Evolutionary conservation across 176 grass and related monocot genomes (phyloP).

Genomic region (Neostapfia colusana): DNA sequence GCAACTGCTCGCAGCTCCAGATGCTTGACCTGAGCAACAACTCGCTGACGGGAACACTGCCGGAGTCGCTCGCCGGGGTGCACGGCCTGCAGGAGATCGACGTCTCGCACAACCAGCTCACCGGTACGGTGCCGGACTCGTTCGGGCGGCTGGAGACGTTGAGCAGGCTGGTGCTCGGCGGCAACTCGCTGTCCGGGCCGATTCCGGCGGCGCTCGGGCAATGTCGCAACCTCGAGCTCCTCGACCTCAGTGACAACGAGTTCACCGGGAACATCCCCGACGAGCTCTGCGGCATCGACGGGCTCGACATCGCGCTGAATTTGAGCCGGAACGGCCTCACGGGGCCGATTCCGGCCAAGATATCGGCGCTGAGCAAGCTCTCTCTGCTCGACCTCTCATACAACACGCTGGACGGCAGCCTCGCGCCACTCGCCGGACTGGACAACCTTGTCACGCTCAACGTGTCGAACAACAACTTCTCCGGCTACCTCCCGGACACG

Average conservation of each 20-base stretch:
- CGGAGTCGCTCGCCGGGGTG: slow-evolving; percentile 53
- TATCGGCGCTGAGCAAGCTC: slow-evolving; percentile 67
- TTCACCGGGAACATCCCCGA: slow-evolving; percentile 63
- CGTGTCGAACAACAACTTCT: slow-evolving; percentile 93
- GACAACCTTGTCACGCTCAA: slow-evolving; percentile 91
- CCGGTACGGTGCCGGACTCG: slow-evolving; percentile 45
- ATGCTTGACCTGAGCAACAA: slow-evolving; percentile 90
- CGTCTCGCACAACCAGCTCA: slow-evolving; percentile 59
- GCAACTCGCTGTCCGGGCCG: slow-evolving; percentile 59
- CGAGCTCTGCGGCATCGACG: slow-evolving; percentile 58
- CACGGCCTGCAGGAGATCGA: slow-evolving; percentile 75
- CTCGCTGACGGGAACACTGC: slow-evolving; percentile 55
- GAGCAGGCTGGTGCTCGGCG: slow-evolving; percentile 62
- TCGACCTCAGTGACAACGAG: slow-evolving; percentile 77
- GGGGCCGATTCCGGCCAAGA: slow-evolving; percentile 56
- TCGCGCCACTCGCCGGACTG: slow-evolving; percentile 58
- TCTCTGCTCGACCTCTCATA: slow-evolving; percentile 83
- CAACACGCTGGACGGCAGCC: slow-evolving; percentile 64
- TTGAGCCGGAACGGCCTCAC: slow-evolving; percentile 71
- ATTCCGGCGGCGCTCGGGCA: slow-evolving; percentile 68
- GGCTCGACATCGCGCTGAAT: slow-evolving; percentile 86
- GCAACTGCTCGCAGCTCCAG: slow-evolving; percentile 81
- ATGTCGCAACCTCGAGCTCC: slow-evolving; percentile 66
- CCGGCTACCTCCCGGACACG: slow-evolving; percentile 90
- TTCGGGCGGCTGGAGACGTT: slow-evolving; percentile 50